phyloP scores from a whole-genome alignment of 1,139 yeast genomes.

The Geotrichum bryndzae region DNA sequence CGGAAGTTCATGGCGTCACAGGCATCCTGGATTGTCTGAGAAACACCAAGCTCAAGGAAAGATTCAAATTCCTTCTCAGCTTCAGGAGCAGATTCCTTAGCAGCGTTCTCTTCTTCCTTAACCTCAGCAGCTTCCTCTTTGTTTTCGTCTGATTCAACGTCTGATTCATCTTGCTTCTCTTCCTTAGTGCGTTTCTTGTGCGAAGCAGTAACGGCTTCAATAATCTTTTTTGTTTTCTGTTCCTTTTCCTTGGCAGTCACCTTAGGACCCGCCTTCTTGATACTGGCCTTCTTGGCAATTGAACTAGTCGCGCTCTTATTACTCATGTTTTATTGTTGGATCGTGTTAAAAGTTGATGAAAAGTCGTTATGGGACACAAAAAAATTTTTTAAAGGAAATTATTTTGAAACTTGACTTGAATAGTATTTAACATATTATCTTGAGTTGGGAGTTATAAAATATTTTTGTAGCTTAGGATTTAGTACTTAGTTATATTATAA shows the following conservation, averaged over 20 bases:
- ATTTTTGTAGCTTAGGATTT: neutral
- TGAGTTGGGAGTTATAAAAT: neutral
- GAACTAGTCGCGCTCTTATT: neutral
- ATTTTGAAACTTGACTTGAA: neutral
- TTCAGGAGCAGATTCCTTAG: conserved; percentile 1
- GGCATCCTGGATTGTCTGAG: conserved; percentile 44
- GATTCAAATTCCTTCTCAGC: conserved; percentile 11
- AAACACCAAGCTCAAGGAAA: conserved; percentile 12
- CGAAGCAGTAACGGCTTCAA: conserved; percentile 14
- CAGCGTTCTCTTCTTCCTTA: neutral
- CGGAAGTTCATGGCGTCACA: conserved; percentile 72
- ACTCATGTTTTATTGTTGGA: neutral
- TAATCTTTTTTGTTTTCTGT: conserved; percentile 11
- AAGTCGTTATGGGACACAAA: neutral
- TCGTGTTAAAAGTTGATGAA: neutral
- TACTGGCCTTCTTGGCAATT: neutral
- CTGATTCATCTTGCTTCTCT: neutral
- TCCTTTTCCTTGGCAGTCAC: neutral
- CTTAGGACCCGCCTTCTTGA: neutral
- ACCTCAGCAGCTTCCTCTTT: neutral
- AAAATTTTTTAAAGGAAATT: neutral
- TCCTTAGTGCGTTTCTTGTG: conserved; percentile 2
- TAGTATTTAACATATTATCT: neutral
- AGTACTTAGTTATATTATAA: neutral
- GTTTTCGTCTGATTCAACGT: neutral